Evolutionary conservation across 2,329 filamentous ascomycete species (phyloP), one percentile per base, ranked within the genome.

Genomic region (Myotisia sp.): DNA sequence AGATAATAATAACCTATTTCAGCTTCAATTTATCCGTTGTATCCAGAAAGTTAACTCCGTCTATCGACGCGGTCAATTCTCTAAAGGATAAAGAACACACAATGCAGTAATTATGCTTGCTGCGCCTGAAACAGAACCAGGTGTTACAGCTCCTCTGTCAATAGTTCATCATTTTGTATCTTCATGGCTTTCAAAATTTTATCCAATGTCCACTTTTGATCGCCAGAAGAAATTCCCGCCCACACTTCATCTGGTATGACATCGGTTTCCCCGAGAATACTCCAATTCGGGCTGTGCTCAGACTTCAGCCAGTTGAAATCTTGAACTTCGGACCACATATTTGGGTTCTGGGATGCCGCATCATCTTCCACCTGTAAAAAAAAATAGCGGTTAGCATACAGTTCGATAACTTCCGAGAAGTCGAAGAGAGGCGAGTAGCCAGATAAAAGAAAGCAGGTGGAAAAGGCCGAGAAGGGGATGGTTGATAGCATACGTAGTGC

Each of bases 241-340:
- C 85, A 93, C 1, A 79, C 62, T 2, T 70, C 62, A 2, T 77
- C 71, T 0, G 59, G 45, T 8, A 87, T 58, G 16, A 68, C 68
- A 36, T 76, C 62, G 1, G 64, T 63, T 34, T 74, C 67, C 1
- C 71, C 63, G 14, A 95, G 47, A 2, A 83, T 58, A 21, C 65
- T 71, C 84, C 87, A 98, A 52, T 98, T 86, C 2, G 90, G 90
- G 51, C 83, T 94, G 19, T 74, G 73, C 38, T 81, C 83, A 10
- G 71, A 67, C 56, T 86, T 92, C 42, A 94, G 70, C 90, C 90
- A 95, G 59, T 92, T 92, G 66, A 98, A 98, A 55, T 98, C 90
- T 54, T 95, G 83, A 10, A 95, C 81, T 48, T 90, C 75, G 46
- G 86, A 71, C 83, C 84, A 98, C 19, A 20, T 21, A 22, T 31